Base-by-base conservation (phyloP, 176 grass and related monocot genomes). In the Luzula sylvatica region DNA sequence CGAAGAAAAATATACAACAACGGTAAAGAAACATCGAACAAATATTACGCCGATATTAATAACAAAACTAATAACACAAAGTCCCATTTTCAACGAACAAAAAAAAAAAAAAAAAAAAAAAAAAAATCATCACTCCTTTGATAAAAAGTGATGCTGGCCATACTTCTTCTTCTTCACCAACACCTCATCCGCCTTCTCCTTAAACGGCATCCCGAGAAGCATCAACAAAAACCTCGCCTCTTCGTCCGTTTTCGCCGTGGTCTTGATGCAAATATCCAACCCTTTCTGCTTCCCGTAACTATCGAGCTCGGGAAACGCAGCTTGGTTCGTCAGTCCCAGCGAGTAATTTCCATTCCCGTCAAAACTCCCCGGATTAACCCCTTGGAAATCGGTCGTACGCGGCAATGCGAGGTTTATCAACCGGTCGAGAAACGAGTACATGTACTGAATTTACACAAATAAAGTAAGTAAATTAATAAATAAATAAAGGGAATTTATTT, bases 341-440 rank as follows among this genome's bases (percentile, higher is more conserved):
- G 77, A 70, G 55, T 77, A 90, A 71, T 90, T 98, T 25, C 92
- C 85, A 3, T 67, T 68, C 4, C 81, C 74, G 3, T 98, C 92
- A 2, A 90, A 96, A 53, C 92, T 98, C 74, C 75, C 89, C 1
- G 81, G 75, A 58, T 86, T 98, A 51, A 77, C 74, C 39, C 92
- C 85, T 60, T 86, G 65, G 61, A 98, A 90, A 53, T 98, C 92
- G 46, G 73, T 79, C 12, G 84, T 82, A 66, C 92, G 75, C 67
- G 85, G 92, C 20, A 98, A 64, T 13, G 77, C 81, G 42, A 90
- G 75, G 65, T 98, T 98, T 74, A 98, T 82, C 44, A 98, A 81
- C 72, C 92, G 81, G 57, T 98, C 92, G 7, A 98, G 66, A 60
- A 98, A 90, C 45, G 83, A 80, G 61, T 56, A 90, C 85, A 98